phyloP scores from a whole-genome alignment of 306 rosid species.

The Sechiopsis laciniata region DNA sequence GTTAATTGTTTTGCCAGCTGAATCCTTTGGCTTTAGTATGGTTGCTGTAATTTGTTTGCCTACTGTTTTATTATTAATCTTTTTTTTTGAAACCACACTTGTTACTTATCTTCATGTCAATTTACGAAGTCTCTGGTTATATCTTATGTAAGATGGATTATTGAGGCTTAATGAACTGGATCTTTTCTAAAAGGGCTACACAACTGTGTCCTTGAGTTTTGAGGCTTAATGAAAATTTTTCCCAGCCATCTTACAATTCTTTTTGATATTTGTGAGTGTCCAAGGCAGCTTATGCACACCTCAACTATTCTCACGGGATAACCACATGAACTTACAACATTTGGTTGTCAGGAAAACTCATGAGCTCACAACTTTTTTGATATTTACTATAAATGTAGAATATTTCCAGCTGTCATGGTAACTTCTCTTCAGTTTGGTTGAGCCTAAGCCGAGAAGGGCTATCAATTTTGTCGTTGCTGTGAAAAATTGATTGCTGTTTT shows the following conservation, averaged over 20 bases:
- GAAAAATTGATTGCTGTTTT: no score
- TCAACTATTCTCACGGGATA: no score
- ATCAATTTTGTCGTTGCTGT: no score
- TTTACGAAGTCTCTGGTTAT: background rate
- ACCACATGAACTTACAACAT: no score
- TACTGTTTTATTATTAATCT: no score
- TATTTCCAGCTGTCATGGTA: conserved; percentile 6
- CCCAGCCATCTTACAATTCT: background rate
- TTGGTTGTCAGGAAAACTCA: no score
- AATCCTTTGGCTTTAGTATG: conserved; percentile 3
- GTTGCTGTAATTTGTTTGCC: background rate
- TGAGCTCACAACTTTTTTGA: no score
- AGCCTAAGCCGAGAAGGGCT: background rate
- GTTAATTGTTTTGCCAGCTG: background rate
- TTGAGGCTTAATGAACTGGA: background rate
- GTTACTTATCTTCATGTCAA: background rate
- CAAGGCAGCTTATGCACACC: no score
- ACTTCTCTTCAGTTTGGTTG: background rate
- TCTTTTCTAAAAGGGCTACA: background rate
- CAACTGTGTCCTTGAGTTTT: background rate
- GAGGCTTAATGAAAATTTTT: background rate
- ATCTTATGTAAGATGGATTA: conserved; percentile 12
- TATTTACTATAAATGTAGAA: background rate
- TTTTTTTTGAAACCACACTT: background rate
- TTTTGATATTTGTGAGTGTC: no score